Evolutionary conservation across 129 eudicot genomes (phyloP).

Genomic region (Flaveria ramosissima): DNA sequence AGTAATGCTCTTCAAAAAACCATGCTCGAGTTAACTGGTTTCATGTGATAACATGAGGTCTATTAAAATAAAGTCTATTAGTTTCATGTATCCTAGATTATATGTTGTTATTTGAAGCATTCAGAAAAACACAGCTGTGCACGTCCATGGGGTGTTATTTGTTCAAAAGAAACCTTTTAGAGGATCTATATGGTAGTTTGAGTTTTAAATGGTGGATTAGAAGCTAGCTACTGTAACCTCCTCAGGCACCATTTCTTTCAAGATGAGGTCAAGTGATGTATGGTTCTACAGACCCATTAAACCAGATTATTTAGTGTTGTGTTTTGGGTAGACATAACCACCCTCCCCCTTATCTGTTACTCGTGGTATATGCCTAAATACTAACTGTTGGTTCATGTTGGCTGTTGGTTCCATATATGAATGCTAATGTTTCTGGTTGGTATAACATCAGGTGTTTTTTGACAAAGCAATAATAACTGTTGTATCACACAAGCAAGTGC

Average conservation of each 20-base stretch:
- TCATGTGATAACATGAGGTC: too few species aligned
- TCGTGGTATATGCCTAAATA: too few species aligned
- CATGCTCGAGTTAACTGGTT: background rate
- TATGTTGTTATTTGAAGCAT: background rate
- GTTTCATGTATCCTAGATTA: background rate
- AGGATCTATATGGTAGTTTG: background rate
- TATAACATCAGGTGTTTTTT: too few species aligned
- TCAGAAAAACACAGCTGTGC: background rate
- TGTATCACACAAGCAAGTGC: too few species aligned
- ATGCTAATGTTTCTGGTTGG: too few species aligned
- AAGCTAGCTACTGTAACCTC: background rate
- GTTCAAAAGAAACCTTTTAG: background rate
- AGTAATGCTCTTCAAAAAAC: background rate
- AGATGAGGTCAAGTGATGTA: too few species aligned
- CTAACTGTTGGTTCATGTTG: too few species aligned
- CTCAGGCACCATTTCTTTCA: too few species aligned
- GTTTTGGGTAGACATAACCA: background rate
- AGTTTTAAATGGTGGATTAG: background rate
- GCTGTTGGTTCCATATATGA: too few species aligned
- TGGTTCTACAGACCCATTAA: background rate
- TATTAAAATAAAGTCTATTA: too few species aligned
- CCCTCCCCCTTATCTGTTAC: background rate
- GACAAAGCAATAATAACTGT: too few species aligned
- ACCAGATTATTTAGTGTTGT: background rate
- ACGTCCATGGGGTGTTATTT: background rate